Percentiles rank a stretch among this genome's conserved stretches.
These are phyloP conservation scores for Fusarium stilboides DNA, from an alignment of 2,329 filamentous ascomycete genomes.

Conservation along the genomic window DNA sequence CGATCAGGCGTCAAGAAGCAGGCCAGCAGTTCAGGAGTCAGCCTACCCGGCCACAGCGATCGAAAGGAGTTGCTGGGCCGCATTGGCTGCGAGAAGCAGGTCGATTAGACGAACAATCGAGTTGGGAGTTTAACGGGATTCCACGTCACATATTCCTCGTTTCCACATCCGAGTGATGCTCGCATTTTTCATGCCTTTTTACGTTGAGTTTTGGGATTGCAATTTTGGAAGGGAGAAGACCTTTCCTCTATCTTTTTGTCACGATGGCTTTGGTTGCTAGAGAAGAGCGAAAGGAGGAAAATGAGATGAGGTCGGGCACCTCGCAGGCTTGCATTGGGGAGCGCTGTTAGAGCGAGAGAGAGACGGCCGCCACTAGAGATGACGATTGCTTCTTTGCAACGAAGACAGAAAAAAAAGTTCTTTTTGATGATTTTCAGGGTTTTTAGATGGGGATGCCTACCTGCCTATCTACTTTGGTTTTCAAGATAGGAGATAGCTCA, in stretches of 20 bases:
- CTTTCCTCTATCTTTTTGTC: constrained; percentile 14
- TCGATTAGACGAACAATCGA: constrained; percentile 58
- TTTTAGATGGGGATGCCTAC: constrained; percentile 33
- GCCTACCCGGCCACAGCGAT: constrained; percentile 79
- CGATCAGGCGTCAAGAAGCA: constrained; percentile 69
- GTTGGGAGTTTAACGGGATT: constrained; percentile 42
- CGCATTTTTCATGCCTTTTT: constrained; percentile 28
- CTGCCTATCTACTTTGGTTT: constrained; percentile 26
- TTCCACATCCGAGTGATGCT: constrained; percentile 31
- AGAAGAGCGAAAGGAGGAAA: constrained; percentile 21
- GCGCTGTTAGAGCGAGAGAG: constrained; percentile 23
- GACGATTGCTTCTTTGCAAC: constrained; percentile 41
- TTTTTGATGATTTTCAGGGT: constrained; percentile 34
- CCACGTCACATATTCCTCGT: constrained; percentile 26
- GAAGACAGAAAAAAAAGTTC: constrained; percentile 46
- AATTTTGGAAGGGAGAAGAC: constrained; percentile 14
- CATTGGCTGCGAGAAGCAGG: constrained; percentile 86
- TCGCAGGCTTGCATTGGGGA: constrained; percentile 33
- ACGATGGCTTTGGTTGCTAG: constrained; percentile 20
- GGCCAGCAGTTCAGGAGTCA: constrained; percentile 71
- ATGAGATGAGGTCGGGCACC: constrained; percentile 33
- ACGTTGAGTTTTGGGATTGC: constrained; percentile 30
- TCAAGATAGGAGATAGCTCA: constrained; percentile 11
- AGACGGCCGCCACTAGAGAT: constrained; percentile 44
- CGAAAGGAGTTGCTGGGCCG: constrained; percentile 85